Percentiles rank a stretch among this genome's conserved stretches.
phyloP scores from a whole-genome alignment of 2,329 filamentous ascomycete genomes.

The Fusarium proliferatum region DNA sequence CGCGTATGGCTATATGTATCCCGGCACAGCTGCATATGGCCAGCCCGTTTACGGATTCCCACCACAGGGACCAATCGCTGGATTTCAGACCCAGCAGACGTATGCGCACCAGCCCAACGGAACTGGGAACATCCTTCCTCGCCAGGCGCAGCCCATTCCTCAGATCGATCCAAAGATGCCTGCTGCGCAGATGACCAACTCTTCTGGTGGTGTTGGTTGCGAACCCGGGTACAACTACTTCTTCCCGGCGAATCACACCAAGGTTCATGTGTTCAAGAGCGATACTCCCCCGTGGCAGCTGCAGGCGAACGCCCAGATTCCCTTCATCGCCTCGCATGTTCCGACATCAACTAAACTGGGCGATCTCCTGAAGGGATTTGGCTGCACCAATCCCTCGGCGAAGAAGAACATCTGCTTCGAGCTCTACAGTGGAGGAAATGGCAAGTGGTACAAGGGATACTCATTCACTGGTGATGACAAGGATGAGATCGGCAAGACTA shows the following conservation, averaged over 20 bases:
- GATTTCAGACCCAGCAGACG: constrained; percentile 43
- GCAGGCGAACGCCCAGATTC: constrained; percentile 53
- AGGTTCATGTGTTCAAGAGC: constrained; percentile 68
- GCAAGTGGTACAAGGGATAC: constrained; percentile 69
- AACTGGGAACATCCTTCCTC: constrained; percentile 49
- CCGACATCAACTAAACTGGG: constrained; percentile 64
- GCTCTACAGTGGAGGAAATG: constrained; percentile 64
- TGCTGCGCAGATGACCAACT: constrained; percentile 66
- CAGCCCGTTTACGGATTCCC: constrained; percentile 23
- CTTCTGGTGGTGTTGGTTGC: constrained; percentile 66
- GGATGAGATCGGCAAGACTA: constrained; percentile 59
- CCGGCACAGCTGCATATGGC: constrained; percentile 18
- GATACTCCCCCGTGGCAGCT: constrained; percentile 65
- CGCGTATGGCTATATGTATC: constrained; percentile 44
- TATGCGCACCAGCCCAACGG: constrained; percentile 54
- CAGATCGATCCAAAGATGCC: constrained; percentile 59
- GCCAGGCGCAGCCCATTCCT: constrained; percentile 57
- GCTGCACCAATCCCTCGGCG: constrained; percentile 61
- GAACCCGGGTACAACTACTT: constrained; percentile 74
- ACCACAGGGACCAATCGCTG: constrained; percentile 27
- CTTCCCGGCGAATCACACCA: constrained; percentile 68
- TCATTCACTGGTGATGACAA: constrained; percentile 62
- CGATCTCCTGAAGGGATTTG: constrained; percentile 69
- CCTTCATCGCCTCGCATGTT: constrained; percentile 63
- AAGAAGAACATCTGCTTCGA: constrained; percentile 69